Base-by-base conservation (phyloP, 805 yeast genomes). In the Candida anglica region DNA sequence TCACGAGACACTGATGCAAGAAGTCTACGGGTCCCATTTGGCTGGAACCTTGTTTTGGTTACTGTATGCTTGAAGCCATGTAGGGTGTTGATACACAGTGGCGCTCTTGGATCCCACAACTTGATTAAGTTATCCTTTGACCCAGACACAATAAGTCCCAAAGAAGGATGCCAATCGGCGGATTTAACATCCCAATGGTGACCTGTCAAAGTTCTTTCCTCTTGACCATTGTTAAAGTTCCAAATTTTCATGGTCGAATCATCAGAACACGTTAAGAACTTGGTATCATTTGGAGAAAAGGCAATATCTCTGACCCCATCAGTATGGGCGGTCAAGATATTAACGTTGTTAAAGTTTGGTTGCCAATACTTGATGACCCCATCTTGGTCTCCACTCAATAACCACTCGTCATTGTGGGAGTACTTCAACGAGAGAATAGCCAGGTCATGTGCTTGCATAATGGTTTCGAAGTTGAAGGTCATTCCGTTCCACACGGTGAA, bases 101-200 rank as follows among this genome's bases (percentile, higher is more conserved):
- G 79, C 4, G 77, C 69, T 42, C 98, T 71, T 8, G 99, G 99
- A 55, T 93, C 99, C 98, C 98, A 93, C 17, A 93, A 66, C 60
- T 89, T 88, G 30, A 93, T 76, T 45, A 88, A 65, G 58, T 94
- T 94, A 60, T 93, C 99, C 56, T 94, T 93, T 0, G 98, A 93
- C 0, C 97, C 99, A 42, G 89, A 76, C 0, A 84, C 96, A 32
- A 93, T 72, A 18, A 93, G 68, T 0, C 97, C 96, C 59, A 86
- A 63, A 9, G 73, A 69, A 4, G 95, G 86, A 58, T 93, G 99
- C 99, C 99, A 93, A 58, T 93, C 98, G 34, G 94, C 86, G 35
- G 89, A 79, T 54, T 93, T 93, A 15, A 93, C 97, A 60, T 93
- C 99, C 99, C 99, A 93, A 56, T 94, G 96, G 60, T 93, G 99